Conservation (phyloP, 2,329 filamentous ascomycete species). For the Clonostachys chloroleuca region DNA sequence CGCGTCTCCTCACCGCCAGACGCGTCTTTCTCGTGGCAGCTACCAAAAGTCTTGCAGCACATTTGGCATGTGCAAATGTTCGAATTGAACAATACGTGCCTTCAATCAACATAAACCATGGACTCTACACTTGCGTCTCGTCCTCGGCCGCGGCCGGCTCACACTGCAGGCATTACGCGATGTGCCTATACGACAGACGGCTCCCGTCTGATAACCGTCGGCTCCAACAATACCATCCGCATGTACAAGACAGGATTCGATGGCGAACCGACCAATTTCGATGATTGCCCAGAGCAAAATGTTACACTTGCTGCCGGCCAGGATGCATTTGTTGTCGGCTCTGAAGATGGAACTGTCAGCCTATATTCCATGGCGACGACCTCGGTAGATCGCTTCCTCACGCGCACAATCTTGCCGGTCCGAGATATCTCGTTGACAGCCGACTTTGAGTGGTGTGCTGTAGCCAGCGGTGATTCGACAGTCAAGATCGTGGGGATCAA, state of each 20-base stretch:
- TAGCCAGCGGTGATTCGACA: slow-evolving; percentile 92
- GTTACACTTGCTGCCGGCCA: slow-evolving; percentile 71
- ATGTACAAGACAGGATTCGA: slow-evolving; percentile 89
- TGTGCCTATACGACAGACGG: slow-evolving; percentile 89
- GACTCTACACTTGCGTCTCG: slow-evolving; percentile 29
- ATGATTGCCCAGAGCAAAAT: slow-evolving; percentile 86
- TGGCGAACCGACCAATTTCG: slow-evolving; percentile 87
- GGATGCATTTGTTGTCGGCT: slow-evolving; percentile 81
- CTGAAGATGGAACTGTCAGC: slow-evolving; percentile 94
- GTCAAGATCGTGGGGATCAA: slow-evolving; percentile 84
- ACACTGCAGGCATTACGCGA: slow-evolving; percentile 83
- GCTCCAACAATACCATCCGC: slow-evolving; percentile 89
- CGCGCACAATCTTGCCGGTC: slow-evolving; percentile 80
- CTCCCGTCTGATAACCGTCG: slow-evolving; percentile 80
- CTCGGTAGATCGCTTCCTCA: slow-evolving; percentile 74
- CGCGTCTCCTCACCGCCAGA: not conserved
- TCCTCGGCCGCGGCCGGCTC: slow-evolving; percentile 61
- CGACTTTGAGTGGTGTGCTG: slow-evolving; percentile 83
- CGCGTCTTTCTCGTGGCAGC: not conserved
- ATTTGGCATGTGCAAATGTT: too few relatives aligned
- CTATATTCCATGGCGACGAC: slow-evolving; percentile 78
- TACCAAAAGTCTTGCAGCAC: too few relatives aligned
- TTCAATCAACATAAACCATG: slow-evolving; percentile 11
- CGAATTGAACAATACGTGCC: too few relatives aligned
- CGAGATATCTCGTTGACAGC: slow-evolving; percentile 80